Evolutionary conservation across 2,329 filamentous ascomycete species (phyloP).

Genomic region (Penicillium sp.): DNA sequence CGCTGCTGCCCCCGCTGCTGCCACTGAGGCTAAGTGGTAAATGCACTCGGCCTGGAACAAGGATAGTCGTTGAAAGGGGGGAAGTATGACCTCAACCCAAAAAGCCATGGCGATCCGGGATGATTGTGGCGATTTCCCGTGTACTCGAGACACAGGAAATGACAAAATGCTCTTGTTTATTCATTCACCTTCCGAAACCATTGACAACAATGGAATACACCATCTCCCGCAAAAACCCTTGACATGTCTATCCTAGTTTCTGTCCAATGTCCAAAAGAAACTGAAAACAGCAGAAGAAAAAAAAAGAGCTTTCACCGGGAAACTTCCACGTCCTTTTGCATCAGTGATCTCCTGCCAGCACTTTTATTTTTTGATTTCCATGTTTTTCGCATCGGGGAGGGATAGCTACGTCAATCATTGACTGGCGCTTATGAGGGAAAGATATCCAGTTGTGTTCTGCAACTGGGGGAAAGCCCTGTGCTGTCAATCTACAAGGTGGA

Average conservation of each 20-base stretch:
- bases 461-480: slow-evolving; percentile 97
- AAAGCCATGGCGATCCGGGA: slow-evolving; percentile 26
- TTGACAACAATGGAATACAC: slow-evolving; percentile 19
- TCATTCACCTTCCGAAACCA: slow-evolving; percentile 20
- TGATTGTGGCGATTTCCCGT: slow-evolving; percentile 20
- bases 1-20: slow-evolving; percentile 22
- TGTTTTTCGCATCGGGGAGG: slow-evolving; percentile 35
- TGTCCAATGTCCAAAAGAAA: slow-evolving; percentile 34
- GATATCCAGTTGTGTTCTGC: slow-evolving; percentile 67
- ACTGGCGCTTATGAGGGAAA: slow-evolving; percentile 98
- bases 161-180: slow-evolving; percentile 27
- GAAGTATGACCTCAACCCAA: slow-evolving; percentile 22
- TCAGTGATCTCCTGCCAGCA: slow-evolving; percentile 25
- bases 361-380: slow-evolving; percentile 27
- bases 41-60: slow-evolving; percentile 24
- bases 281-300: slow-evolving; percentile 35
- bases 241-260: slow-evolving; percentile 42
- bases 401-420: slow-evolving; percentile 53
- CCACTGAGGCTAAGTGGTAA: slow-evolving; percentile 42
- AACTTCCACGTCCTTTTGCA: slow-evolving; percentile 29
- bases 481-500: slow-evolving; percentile 72
- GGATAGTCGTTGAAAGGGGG: slow-evolving; percentile 32
- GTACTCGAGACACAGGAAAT: slow-evolving; percentile 9
- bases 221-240: slow-evolving; percentile 30
- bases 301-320: slow-evolving; percentile 31